Evolutionary conservation across 2,329 filamentous ascomycete genomes (phyloP).

Genomic region (Huntiella abstrusa): DNA sequence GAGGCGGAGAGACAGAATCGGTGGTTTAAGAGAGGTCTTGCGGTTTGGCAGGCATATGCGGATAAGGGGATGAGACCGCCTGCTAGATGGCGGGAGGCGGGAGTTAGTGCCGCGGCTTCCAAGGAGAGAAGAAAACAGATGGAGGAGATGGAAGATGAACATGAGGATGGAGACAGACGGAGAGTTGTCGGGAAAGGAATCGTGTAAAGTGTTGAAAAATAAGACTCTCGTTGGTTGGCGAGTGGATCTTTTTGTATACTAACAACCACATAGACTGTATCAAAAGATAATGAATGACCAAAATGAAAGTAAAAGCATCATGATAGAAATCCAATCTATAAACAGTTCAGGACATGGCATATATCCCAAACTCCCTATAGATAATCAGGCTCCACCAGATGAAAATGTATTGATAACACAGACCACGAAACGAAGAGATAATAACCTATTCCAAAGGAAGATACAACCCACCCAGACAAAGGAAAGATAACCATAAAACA

Average conservation of each 20-base stretch:
- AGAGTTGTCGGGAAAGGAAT: neutral
- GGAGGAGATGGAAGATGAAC: neutral
- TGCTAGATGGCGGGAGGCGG: slow-evolving; percentile 37
- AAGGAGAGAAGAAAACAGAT: slow-evolving; percentile 3
- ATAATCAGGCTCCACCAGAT: neutral
- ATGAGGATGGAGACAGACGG: neutral
- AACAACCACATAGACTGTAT: neutral
- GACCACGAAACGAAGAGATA: neutral
- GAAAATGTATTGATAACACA: neutral
- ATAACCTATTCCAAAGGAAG: neutral
- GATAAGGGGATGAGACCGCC: slow-evolving; percentile 44
- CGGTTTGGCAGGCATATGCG: slow-evolving; percentile 39
- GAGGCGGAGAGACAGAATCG: slow-evolving; percentile 37
- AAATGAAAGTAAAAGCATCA: neutral
- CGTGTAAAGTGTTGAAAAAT: neutral
- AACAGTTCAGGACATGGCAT: neutral
- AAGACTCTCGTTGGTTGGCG: neutral
- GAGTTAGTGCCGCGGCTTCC: slow-evolving; percentile 18
- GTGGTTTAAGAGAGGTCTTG: slow-evolving; percentile 42
- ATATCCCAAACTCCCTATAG: no score
- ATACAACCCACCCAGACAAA: slow-evolving; percentile 1
- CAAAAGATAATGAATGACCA: slow-evolving; percentile 2
- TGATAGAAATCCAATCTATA: slow-evolving; percentile 1
- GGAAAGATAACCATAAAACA: neutral
- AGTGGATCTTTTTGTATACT: neutral